Conservation (phyloP, 441 rosid species). For the Populus tomentosa region DNA sequence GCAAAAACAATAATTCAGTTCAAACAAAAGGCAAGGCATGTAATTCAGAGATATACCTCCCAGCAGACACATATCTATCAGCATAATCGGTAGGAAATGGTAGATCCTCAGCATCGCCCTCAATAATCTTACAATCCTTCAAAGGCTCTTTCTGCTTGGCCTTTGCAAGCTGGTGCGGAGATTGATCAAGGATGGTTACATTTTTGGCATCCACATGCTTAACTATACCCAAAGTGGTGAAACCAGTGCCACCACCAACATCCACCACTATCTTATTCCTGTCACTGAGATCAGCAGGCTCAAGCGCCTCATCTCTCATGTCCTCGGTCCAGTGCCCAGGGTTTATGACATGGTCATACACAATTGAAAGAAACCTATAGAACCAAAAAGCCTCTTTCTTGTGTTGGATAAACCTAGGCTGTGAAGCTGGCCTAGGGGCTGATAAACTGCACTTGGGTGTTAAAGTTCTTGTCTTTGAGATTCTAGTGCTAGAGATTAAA, state of each 20-base stretch:
- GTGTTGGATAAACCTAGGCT: conserved; percentile 96
- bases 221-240: conserved; percentile 87
- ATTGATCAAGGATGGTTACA: conserved; percentile 87
- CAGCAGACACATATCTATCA: conserved; percentile 90
- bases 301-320: conserved; percentile 94
- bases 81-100: conserved; percentile 87
- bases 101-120: conserved; percentile 96
- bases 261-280: conserved; percentile 81
- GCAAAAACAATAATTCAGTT: neutral
- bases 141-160: conserved; percentile 87
- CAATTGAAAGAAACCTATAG: conserved; percentile 88
- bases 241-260: conserved; percentile 97
- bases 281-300: conserved; percentile 80
- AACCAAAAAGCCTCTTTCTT: conserved; percentile 98
- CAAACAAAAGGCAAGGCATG: neutral
- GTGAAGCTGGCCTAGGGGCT: conserved; percentile 83
- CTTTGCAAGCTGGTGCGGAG: conserved; percentile 92
- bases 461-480: conserved; percentile 25
- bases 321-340: conserved; percentile 98
- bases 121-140: conserved; percentile 81
- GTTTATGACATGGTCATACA: conserved; percentile 84
- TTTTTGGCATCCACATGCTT: conserved; percentile 92
- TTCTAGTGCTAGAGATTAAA: conserved; percentile 29
- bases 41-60: conserved; percentile 47
- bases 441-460: conserved; percentile 61